Evolutionary conservation across 2,329 filamentous ascomycete species (phyloP), one percentile per base, ranked within the genome.

Genomic region (Talaromyces sp.): DNA sequence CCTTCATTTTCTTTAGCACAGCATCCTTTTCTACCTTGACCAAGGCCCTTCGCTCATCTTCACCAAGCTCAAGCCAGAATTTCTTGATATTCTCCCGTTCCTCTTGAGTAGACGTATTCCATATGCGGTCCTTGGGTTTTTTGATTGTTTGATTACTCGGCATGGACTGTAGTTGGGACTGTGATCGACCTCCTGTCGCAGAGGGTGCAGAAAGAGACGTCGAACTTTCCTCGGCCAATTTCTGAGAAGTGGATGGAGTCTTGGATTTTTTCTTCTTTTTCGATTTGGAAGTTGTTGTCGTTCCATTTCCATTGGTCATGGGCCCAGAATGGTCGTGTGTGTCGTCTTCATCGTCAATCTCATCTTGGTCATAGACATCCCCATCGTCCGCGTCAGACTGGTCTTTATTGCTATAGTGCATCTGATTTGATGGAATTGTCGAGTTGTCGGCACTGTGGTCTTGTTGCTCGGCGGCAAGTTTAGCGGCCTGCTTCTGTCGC

Each of bases 11-110:
- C 75, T 92, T 93, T 64, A 99, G 82, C 0, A 99, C 95, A 8
- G 95, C 94, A 79, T 99, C 94, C 81, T 99, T 99, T 80, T 99
- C 95, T 35, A 99, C 94, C 79, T 97, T 97, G 74, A 99, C 93
- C 56, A 99, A 83, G 16, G 92, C 95, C 76, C 96, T 95, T 71
- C 95, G 91, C 76, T 98, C 93, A 43, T 96, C 92, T 77, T 99
- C 95, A 70, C 92, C 92, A 50, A 99, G 80, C 16, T 93, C 93
- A 62, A 99, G 86, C 95, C 95, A 99, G 79, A 98, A 99, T 71
- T 97, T 91, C 80, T 97, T 97, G 75, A 99, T 99, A 61, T 95
- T 90, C 80, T 97, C 93, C 41, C 95, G 90, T 80, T 99, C 95
- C 78, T 98, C 93, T 70, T 92, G 87, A 10, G 92, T 95, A 66